These are phyloP conservation scores for Pseudogymnoascus sp. DNA, from an alignment of 2,329 filamentous ascomycete genomes.

Conservation along the genomic window DNA sequence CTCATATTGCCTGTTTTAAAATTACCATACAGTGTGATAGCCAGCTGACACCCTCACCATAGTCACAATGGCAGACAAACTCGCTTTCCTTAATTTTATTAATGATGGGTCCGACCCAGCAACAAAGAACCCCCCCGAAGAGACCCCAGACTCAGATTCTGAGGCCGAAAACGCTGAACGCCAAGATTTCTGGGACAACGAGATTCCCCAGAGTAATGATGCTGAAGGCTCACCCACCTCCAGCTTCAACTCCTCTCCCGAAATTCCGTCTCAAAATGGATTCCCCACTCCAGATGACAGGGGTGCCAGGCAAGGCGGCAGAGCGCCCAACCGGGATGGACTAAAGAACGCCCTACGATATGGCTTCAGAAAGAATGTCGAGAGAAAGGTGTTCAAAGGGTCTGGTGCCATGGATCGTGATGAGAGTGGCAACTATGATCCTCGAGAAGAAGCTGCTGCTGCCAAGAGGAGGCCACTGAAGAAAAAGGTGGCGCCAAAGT, in stretches of 20 bases:
- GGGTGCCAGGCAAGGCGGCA: not conserved
- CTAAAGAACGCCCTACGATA: not conserved
- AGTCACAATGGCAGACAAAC: not conserved
- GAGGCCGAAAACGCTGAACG: not conserved
- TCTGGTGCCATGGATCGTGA: not conserved
- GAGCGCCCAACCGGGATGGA: not conserved
- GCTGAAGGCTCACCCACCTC: not conserved
- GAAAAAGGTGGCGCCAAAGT: not conserved
- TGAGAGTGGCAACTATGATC: conserved; percentile 10
- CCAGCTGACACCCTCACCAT: not conserved
- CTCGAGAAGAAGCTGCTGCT: not conserved
- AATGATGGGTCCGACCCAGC: not conserved
- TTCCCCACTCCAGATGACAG: not conserved
- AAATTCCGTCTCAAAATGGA: not conserved
- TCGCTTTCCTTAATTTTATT: not conserved
- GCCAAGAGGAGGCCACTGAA: not conserved
- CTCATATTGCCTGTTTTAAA: not conserved
- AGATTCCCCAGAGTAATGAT: not conserved
- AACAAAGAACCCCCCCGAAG: not conserved
- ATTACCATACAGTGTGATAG: not conserved
- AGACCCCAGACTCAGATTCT: not conserved
- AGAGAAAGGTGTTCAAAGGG: conserved; percentile 1
- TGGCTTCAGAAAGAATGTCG: not conserved
- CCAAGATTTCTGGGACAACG: not conserved
- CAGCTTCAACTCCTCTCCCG: not conserved